These are phyloP conservation scores for Cryptococcus sp. DNA, from an alignment of 1,284 basidiomycete genomes.

Conservation along the genomic window DNA sequence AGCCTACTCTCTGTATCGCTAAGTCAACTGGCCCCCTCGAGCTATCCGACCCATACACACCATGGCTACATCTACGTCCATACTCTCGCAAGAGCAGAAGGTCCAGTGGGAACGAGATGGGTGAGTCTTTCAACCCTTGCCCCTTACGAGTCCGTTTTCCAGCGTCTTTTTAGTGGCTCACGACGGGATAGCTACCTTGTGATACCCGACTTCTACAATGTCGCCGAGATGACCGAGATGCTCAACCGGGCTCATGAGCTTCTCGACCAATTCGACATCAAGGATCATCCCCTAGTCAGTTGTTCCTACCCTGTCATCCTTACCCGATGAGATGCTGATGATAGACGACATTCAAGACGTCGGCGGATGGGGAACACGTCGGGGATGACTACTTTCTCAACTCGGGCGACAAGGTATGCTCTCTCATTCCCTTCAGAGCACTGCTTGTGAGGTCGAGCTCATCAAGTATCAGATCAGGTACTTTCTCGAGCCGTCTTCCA, in stretches of 20 bases:
- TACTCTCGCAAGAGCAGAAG: constrained; percentile 30
- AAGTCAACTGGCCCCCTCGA: too few relatives aligned
- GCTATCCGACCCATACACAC: too few relatives aligned
- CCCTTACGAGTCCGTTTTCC: neutral
- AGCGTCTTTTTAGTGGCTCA: too few relatives aligned
- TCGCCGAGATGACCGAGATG: constrained; percentile 58
- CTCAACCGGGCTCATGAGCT: constrained; percentile 66
- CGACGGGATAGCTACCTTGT: constrained; percentile 65
- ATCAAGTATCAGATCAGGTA: constrained; percentile 29
- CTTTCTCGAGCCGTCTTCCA: constrained; percentile 43
- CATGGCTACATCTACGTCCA: constrained; percentile 13
- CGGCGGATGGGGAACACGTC: constrained; percentile 55
- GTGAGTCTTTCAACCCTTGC: constrained; percentile 8
- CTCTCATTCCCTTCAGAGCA: neutral
- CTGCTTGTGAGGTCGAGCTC: neutral
- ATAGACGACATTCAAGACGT: constrained; percentile 86
- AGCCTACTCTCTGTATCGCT: too few relatives aligned
- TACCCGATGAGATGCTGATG: too few relatives aligned
- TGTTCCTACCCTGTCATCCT: neutral
- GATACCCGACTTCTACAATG: constrained; percentile 64
- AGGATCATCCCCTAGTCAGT: constrained; percentile 70
- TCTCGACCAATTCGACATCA: constrained; percentile 66
- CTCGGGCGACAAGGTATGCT: constrained; percentile 76
- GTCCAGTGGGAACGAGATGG: constrained; percentile 31
- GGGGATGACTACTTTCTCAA: constrained; percentile 86